These are phyloP conservation scores for Pichia sp. DNA, from an alignment of 1,139 yeast genomes.

Conservation along the genomic window DNA sequence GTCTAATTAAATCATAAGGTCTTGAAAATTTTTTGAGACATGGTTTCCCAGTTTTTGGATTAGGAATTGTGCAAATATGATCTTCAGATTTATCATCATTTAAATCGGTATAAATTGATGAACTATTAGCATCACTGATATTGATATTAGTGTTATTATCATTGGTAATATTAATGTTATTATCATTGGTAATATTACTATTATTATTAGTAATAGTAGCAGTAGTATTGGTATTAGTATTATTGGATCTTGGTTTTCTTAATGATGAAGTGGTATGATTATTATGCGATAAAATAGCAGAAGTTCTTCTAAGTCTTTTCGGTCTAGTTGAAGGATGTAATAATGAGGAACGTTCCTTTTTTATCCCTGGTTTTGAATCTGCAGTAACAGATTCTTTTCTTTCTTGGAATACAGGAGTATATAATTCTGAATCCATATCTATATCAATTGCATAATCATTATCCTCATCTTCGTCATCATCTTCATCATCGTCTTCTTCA, in stretches of 20 bases:
- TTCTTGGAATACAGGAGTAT: conserved; percentile 26
- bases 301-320: conserved; percentile 11
- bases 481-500: conserved; percentile 16
- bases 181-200: no score
- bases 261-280: conserved; percentile 1
- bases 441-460: conserved; percentile 16
- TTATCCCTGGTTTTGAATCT: conserved; percentile 17
- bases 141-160: no score
- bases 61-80: conserved; percentile 55
- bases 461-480: conserved; percentile 17
- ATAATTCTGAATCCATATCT: conserved; percentile 17
- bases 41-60: conserved; percentile 53
- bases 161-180: no score
- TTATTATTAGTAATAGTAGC: no score
- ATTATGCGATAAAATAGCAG: not conserved
- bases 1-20: conserved; percentile 90
- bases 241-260: conserved; percentile 12
- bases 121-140: no score
- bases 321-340: conserved; percentile 12
- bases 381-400: conserved; percentile 24
- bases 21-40: conserved; percentile 86
- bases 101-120: not conserved
- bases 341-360: conserved; percentile 11
- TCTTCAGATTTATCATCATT: conserved; percentile 25
- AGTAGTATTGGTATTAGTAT: conserved; percentile 15